Base-by-base conservation (phyloP, 1,139 yeast species). In the Kurtzmaniella natalensis region DNA sequence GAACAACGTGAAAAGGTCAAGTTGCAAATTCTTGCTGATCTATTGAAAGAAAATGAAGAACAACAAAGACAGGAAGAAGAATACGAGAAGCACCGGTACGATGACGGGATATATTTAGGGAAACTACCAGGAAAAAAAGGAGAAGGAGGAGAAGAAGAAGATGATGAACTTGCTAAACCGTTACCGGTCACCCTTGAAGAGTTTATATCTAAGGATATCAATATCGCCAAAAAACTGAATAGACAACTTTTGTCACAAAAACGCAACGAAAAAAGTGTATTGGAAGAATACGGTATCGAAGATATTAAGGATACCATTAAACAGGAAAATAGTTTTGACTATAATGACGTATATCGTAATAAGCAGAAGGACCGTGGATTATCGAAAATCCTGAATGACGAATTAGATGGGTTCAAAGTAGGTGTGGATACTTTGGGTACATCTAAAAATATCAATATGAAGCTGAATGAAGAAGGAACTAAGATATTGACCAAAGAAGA, bases 201-300 rank as follows among this genome's bases (percentile, higher is more conserved):
- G 14, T 54, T 55, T 33, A 43, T 61, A 3, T 48, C 61, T 2
- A 41, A 50, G 40, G 51, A 57, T 42, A 37, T 58, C 36, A 41
- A 30, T 18, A 38, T 37, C 36, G 45, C 43, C 29, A 46, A 42
- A 24, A 47, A 51, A 20, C 52, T 52, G 31, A 60, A 45, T 29
- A 43, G 71, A 13, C 64, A 61, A 37, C 37, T 64, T 24, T 57
- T 67, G 18, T 51, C 46, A 9, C 50, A 55, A 22, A 60, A 58
- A 33, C 41, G 59, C 32, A 45, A 61, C 3, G 67, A 61, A 17
- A 59, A 64, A 37, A 26, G 19, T 10, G 51, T 68, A 29, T 46
- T 65, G 14, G 64, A 57, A 34, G 74, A 69, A 35, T 69, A 69
- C 42, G 74, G 73, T 0, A 39, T 69, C 11, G 54, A 48, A 2